These are phyloP conservation scores for Boletus reticulatus DNA, from an alignment of 768 basidiomycete genomes.

Conservation along the genomic window DNA sequence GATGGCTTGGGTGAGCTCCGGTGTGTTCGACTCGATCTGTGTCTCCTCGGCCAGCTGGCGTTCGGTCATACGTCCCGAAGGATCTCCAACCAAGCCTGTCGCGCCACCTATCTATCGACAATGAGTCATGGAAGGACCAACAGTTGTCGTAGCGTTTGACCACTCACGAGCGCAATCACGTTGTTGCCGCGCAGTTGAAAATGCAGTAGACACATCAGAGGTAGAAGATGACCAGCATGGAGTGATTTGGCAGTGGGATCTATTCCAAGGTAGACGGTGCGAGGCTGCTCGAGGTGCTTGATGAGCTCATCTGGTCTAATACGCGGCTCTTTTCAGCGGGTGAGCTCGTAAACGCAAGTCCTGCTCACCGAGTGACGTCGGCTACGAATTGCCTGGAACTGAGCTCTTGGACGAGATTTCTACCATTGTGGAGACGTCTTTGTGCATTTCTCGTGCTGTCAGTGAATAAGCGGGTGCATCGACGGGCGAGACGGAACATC, in stretches of 20 bases:
- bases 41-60: conserved; percentile 62
- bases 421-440: conserved; percentile 19
- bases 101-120: conserved; percentile 86
- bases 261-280: conserved; percentile 80
- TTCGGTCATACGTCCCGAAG: conserved; percentile 85
- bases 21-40: conserved; percentile 65
- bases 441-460: background rate
- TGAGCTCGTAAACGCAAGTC: background rate
- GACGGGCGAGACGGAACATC: conserved; percentile 25
- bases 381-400: conserved; percentile 32
- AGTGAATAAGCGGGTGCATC: conserved; percentile 9
- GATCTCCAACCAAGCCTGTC: conserved; percentile 95
- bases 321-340: conserved; percentile 1
- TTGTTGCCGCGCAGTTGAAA: conserved; percentile 85
- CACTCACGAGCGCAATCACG: conserved; percentile 77
- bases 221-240: conserved; percentile 92
- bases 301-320: conserved; percentile 42
- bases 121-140: conserved; percentile 2
- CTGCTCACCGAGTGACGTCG: conserved; percentile 35
- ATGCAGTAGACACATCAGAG: conserved; percentile 83
- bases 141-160: background rate
- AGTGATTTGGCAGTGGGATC: conserved; percentile 90
- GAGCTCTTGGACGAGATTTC: conserved; percentile 34
- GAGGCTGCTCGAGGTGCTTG: conserved; percentile 35
- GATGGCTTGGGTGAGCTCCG: conserved; percentile 59